Evolutionary conservation across 768 basidiomycete genomes (phyloP).

Genomic region (Gloeopeniophorella convolvens): DNA sequence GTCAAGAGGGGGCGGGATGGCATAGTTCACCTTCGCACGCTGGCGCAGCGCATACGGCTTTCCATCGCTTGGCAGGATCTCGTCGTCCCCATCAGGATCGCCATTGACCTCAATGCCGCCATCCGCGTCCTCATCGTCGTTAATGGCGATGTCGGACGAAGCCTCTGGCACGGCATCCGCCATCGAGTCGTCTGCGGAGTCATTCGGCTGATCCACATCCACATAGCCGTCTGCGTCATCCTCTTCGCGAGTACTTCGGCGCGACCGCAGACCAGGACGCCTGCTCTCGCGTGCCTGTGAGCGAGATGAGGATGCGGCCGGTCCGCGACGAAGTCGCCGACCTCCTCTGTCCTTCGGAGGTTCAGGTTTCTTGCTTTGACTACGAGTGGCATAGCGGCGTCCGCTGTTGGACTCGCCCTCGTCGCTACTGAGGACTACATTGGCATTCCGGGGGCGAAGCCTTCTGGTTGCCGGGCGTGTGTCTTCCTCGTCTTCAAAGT

Average conservation of each 20-base stretch:
- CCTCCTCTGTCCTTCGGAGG: conserved; percentile 21
- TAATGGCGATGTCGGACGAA: conserved; percentile 34
- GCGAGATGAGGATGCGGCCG: conserved; percentile 28
- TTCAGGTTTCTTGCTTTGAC: conserved; percentile 31
- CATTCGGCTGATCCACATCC: conserved; percentile 11
- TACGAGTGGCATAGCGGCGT: conserved; percentile 36
- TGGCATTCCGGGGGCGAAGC: conserved; percentile 8
- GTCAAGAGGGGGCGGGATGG: conserved; percentile 75
- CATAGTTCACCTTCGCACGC: conserved; percentile 66
- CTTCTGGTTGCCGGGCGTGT: conserved; percentile 18
- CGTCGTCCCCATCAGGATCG: conserved; percentile 35
- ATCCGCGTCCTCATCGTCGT: conserved; percentile 36
- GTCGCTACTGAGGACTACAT: conserved; percentile 40
- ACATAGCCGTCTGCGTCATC: conserved; percentile 23
- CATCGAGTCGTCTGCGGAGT: conserved; percentile 34
- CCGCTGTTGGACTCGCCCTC: conserved; percentile 31
- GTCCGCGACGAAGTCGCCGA: conserved; percentile 27
- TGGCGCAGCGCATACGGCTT: conserved; percentile 62
- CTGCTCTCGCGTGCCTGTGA: conserved; percentile 7
- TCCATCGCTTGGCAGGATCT: conserved; percentile 45
- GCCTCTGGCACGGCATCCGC: conserved; percentile 57
- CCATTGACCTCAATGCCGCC: conserved; percentile 34
- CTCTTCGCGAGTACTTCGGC: conserved; percentile 13
- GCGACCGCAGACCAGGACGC: conserved; percentile 19
- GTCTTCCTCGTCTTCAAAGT: conserved; percentile 26